These are phyloP conservation scores for Chrysanthemum lavandulifolium DNA, from an alignment of 129 eudicot species.

Conservation along the genomic window DNA sequence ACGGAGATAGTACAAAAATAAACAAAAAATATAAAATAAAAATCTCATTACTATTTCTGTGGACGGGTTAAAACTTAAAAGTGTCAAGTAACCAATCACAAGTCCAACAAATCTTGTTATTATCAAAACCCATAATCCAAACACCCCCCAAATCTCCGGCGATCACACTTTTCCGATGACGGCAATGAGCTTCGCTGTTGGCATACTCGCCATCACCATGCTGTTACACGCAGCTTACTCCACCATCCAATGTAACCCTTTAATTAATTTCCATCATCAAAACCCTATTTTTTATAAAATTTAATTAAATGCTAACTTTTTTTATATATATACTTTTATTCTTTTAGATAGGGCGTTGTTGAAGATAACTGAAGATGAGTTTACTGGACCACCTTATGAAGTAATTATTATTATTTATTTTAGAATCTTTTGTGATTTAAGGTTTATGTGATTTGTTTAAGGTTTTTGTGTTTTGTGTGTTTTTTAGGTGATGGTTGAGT, in stretches of 20 bases:
- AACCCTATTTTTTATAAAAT: not conserved
- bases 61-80: no score
- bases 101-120: no score
- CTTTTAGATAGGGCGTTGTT: conserved; percentile 71
- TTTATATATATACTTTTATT: not conserved
- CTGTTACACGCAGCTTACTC: conserved; percentile 91
- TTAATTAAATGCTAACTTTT: not conserved
- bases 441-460: conserved; percentile 15
- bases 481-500: conserved; percentile 74
- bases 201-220: conserved; percentile 65
- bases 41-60: no score
- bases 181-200: conserved; percentile 65
- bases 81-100: no score
- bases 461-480: conserved; percentile 2
- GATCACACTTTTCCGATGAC: conserved; percentile 31
- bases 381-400: conserved; percentile 71
- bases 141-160: conserved; percentile 34
- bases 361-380: conserved; percentile 90
- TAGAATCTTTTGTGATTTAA: conserved; percentile 4
- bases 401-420: conserved; percentile 34
- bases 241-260: conserved; percentile 74
- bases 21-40: no score
- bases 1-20: no score
- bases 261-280: no score
- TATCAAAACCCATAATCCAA: conserved; percentile 18